Evolutionary conservation across 495 filamentous ascomycete genomes (phyloP).

Genomic region (Podospora pseudocomata): DNA sequence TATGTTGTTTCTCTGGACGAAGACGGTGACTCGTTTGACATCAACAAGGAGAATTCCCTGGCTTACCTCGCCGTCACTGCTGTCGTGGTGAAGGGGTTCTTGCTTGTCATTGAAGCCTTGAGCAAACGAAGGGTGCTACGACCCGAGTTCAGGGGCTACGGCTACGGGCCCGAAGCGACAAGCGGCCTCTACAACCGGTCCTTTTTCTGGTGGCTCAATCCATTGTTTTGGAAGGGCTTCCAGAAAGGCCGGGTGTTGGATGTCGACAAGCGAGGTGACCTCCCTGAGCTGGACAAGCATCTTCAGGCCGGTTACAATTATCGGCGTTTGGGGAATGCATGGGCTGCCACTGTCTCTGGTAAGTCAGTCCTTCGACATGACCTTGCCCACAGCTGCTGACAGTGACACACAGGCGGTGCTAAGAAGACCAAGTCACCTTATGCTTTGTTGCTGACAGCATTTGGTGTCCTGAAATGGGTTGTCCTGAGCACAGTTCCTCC

Average conservation of each 20-base stretch:
- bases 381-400: neutral
- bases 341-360: neutral
- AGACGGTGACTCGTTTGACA: neutral
- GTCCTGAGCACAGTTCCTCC: constrained; percentile 50
- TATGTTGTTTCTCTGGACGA: neutral
- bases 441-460: constrained; percentile 37
- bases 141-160: constrained; percentile 33
- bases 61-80: constrained; percentile 23
- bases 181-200: constrained; percentile 32
- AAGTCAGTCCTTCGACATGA: neutral
- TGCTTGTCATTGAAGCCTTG: constrained; percentile 49
- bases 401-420: constrained; percentile 14
- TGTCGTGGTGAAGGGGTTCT: constrained; percentile 27
- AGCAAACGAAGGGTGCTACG: constrained; percentile 51
- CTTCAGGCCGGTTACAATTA: constrained; percentile 37
- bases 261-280: constrained; percentile 22
- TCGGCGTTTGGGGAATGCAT: neutral
- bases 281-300: constrained; percentile 47
- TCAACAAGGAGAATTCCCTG: constrained; percentile 10
- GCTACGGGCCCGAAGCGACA: constrained; percentile 36
- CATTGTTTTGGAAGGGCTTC: constrained; percentile 35
- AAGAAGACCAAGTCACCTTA: constrained; percentile 31
- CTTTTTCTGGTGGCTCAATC: constrained; percentile 43
- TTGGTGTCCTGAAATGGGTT: constrained; percentile 49
- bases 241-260: constrained; percentile 23